Base-by-base conservation (phyloP, 106 monocot species). In the Triglochin maritima region DNA sequence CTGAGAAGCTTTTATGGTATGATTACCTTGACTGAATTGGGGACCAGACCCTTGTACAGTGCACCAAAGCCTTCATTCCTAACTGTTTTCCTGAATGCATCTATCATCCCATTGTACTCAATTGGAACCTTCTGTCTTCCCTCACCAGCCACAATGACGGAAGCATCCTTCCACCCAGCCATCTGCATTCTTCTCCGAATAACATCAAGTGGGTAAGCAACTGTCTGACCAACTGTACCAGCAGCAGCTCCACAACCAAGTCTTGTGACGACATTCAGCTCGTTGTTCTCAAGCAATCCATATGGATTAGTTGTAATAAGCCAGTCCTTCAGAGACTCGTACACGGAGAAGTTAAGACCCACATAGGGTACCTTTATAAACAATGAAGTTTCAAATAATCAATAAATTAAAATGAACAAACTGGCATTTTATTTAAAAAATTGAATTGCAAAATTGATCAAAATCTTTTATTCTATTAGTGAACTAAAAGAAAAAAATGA, bases 161-260 rank as follows among this genome's bases (percentile, higher is more conserved):
- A 73, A 70, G 88, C 92, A 77, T 84, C 83, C 65, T 81, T 93
- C 92, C 92, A 93, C 3, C 92, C 92, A 16, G 77, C 81, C 92
- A 93, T 93, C 49, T 93, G 92, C 92, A 93, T 93, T 64, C 88
- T 81, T 68, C 92, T 81, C 5, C 88, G 67, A 58, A 93, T 86
- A 16, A 93, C 92, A 74, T 93, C 92, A 8, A 93, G 85, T 17
- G 92, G 92, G 69, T 93, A 93, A 4, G 92, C 88, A 54, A 88
- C 85, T 57, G 88, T 93, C 83, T 93, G 92, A 1, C 88, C 92
- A 3, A 93, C 55, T 2, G 85, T 93, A 47, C 88, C 88, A 47
- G 88, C 92, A 50, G 62, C 92, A 45, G 85, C 88, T 62, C 88
- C 88, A 47, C 92, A 93, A n/a, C 70, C 88, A 60, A 88, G 81